Conservation (phyloP, 768 basidiomycete species). For the Boletus barrowsii region DNA sequence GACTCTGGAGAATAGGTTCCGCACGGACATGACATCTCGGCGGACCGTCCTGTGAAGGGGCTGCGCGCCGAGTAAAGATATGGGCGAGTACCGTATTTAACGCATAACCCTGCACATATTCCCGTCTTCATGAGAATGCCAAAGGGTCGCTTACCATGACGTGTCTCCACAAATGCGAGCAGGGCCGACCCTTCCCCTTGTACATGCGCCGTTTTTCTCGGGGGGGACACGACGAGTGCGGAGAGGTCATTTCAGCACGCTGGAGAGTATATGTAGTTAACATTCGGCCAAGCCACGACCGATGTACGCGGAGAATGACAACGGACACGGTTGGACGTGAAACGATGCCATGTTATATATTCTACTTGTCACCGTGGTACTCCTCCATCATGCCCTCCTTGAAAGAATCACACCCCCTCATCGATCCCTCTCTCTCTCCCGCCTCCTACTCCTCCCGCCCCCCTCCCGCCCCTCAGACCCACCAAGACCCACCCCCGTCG, state of each 20-base stretch:
- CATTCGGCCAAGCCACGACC: conserved; percentile 3
- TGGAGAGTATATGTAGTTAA: too few species aligned
- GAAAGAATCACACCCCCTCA: conserved; percentile 56
- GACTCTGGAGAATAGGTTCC: too few species aligned
- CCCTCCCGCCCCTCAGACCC: conserved; percentile 28
- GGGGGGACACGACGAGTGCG: neutral
- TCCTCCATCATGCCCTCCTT: conserved; percentile 34
- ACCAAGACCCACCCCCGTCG: conserved; percentile 30
- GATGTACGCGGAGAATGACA: conserved; percentile 34
- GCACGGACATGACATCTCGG: too few species aligned
- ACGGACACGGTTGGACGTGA: conserved; percentile 9
- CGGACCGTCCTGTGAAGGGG: too few species aligned
- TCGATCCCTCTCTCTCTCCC: conserved; percentile 31
- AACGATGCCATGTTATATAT: conserved; percentile 29
- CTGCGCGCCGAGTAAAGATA: too few species aligned
- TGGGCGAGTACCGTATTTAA: neutral
- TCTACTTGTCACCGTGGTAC: neutral
- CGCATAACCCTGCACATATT: neutral
- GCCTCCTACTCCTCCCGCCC: conserved; percentile 47
- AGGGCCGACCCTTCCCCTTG: neutral
- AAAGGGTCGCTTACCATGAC: neutral
- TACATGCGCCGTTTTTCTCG: neutral
- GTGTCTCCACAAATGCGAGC: too few species aligned
- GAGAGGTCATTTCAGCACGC: neutral
- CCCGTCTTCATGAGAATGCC: neutral